Conservation (phyloP, 2,329 filamentous ascomycete species). For the Neopestalotiopsis rosae region DNA sequence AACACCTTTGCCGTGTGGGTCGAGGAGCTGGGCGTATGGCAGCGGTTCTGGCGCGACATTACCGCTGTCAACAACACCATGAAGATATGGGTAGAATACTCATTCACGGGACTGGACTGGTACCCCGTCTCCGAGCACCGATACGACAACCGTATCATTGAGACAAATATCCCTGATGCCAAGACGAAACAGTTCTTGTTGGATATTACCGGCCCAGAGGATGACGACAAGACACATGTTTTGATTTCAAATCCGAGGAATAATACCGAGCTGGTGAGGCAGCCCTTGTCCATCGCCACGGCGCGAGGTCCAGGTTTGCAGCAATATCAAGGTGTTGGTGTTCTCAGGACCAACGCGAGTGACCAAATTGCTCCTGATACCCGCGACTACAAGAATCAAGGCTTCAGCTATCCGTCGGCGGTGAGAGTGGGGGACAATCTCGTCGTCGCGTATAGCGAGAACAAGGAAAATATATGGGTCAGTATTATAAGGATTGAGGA, state of each 20-base stretch:
- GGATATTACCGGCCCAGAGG: constrained; percentile 17
- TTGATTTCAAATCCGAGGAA: constrained; percentile 28
- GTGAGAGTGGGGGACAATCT: constrained; percentile 28
- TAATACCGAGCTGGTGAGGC: constrained; percentile 24
- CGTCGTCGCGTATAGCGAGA: constrained; percentile 31
- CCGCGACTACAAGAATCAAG: constrained; percentile 28
- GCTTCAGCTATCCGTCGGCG: constrained; percentile 31
- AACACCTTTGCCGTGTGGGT: constrained; percentile 30
- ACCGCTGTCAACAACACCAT: constrained; percentile 26
- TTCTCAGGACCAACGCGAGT: constrained; percentile 29
- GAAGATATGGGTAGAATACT: constrained; percentile 31
- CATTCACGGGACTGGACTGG: constrained; percentile 24
- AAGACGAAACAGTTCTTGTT: constrained; percentile 31
- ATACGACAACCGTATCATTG: constrained; percentile 27
- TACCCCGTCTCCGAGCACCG: constrained; percentile 25
- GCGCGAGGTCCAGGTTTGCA: constrained; percentile 21
- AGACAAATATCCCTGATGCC: constrained; percentile 30
- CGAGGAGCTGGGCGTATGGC: constrained; percentile 30
- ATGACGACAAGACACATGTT: background rate
- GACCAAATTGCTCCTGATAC: constrained; percentile 30
- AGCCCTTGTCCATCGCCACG: constrained; percentile 26
- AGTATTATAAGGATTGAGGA: constrained; percentile 26
- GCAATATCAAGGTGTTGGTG: constrained; percentile 23
- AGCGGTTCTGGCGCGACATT: constrained; percentile 33
- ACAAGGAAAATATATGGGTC: constrained; percentile 35